Percentiles rank a stretch among this genome's conserved stretches.
These are phyloP conservation scores for Aspergillus fructus DNA, from an alignment of 2,329 filamentous ascomycete genomes.

Conservation along the genomic window DNA sequence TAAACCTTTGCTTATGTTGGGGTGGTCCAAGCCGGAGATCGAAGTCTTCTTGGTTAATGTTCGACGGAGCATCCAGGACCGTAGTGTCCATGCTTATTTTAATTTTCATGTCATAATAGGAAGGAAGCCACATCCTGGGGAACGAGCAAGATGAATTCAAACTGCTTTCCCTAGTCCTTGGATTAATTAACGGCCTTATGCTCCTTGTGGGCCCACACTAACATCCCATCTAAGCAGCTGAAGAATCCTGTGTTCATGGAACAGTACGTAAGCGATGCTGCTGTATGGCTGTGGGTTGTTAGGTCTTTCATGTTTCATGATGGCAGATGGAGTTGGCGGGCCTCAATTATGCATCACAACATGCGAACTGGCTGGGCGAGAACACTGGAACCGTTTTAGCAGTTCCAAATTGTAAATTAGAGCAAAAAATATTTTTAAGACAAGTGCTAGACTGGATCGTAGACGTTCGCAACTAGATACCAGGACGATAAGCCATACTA, in stretches of 20 bases:
- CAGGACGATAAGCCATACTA: background rate
- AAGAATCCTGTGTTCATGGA: background rate
- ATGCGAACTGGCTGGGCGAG: background rate
- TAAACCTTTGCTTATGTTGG: conserved; percentile 42
- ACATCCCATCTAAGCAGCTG: background rate
- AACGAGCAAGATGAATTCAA: conserved; percentile 16
- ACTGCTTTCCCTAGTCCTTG: background rate
- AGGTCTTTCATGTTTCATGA: background rate
- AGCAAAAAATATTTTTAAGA: background rate
- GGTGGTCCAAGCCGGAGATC: conserved; percentile 47
- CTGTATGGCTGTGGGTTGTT: background rate
- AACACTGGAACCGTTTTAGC: too few relatives aligned
- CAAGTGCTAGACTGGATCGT: background rate
- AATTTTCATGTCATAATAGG: conserved; percentile 41
- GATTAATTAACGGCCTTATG: background rate
- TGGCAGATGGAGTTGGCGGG: background rate
- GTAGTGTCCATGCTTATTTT: conserved; percentile 43
- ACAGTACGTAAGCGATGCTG: background rate
- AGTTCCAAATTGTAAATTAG: too few relatives aligned
- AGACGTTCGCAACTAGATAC: background rate
- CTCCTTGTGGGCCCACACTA: background rate
- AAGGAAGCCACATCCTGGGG: conserved; percentile 30
- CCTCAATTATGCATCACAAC: background rate
- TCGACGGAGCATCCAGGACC: conserved; percentile 41
- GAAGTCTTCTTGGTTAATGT: conserved; percentile 48